Base-by-base conservation (phyloP, 345 rosid species). In the Schrenkiella parvula region DNA sequence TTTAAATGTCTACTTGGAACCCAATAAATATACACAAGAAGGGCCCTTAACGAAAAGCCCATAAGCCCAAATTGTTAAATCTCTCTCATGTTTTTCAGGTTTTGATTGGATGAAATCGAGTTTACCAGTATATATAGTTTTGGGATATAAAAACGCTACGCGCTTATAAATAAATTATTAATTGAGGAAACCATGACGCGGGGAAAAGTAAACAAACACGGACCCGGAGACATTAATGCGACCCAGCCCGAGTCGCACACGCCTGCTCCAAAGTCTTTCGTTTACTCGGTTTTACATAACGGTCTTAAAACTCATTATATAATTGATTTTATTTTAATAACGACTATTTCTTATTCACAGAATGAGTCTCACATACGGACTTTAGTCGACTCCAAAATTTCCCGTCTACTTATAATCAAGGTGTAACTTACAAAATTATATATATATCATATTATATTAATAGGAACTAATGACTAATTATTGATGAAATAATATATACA, bases 201-300 rank as follows among this genome's bases (percentile, higher is more conserved):
- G 69, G 25, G 69, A 75, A 75, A 68, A 75, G 74, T 75, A 75
- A 68, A 68, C 74, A 68, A 68, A 75, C 79, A 75, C 73, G 73
- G 68, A 68, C 63, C 21, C 5, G 44, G 31, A 39, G 31, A 66
- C 47, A 50, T 8, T 34, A 38, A 50, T 29, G 64, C 73, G 64
- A 53, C 70, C 50, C 26, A 53, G 65, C 18, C 74, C 52, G 48
- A 53, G 65, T 75, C 79, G 25, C 56, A 59, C 63, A 41, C 68
- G 67, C 9, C 21, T 57, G 19, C 15, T 60, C 68, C 3, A 29
- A 60, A 75, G 74, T 75, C 79, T 68, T 68, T 47, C 64, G 9
- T 51, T 51, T 12, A 68, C 74, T 75, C 70, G 52, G 47, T 75
- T 48, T 23, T 18, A 46, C 3, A 18, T 2, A 12, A 31, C 68